Base-by-base conservation (phyloP, 176 grass and related monocot genomes). In the Pontederia crassipes region DNA sequence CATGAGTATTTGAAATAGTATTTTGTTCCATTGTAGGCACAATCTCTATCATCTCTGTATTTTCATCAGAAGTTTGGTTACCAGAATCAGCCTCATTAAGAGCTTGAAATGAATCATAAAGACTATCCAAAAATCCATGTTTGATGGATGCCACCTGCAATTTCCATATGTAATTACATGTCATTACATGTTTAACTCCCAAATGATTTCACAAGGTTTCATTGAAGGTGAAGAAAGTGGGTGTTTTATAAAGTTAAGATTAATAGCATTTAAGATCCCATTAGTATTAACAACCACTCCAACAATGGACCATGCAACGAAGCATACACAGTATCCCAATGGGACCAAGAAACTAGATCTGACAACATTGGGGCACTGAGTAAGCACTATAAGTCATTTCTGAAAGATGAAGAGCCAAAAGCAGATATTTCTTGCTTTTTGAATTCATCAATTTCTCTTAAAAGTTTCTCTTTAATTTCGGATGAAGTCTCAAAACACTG, bases 331-430 rank as follows among this genome's bases (percentile, higher is more conserved):
- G 77, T 48, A 77, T 97, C 81, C 92, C 92, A 97, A 55, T 97
- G 87, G 14, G 87, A 91, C 83, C 86, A 97, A 59, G 76, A 72
- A 58, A 78, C 71, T 75, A 97, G 72, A 88, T 97, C 92, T 61
- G 92, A 97, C 64, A 97, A 66, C 86, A 97, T 85, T 72, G 92
- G 92, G 66, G 84, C 92, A 70, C 79, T 90, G 14, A 85, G 75
- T 65, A 97, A 86, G 66, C 73, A 88, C 8, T 80, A 59, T 48
- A 85, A 67, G 58, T 76, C 92, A 66, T 85, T 79, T 64, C 55
- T 62, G 77, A 84, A 85, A 29, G 73, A 78, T 73, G 77, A 76
- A 61, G 66, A 70, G 62, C 61, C 66, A 57, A 64, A 26, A 68
- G 57, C 57, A 79, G 57, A 79, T 73, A 69, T 71, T 58, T 91